Evolutionary conservation across 495 filamentous ascomycete genomes (phyloP), one percentile per base, ranked within the genome.

Genomic region (Penicillium nucicola): DNA sequence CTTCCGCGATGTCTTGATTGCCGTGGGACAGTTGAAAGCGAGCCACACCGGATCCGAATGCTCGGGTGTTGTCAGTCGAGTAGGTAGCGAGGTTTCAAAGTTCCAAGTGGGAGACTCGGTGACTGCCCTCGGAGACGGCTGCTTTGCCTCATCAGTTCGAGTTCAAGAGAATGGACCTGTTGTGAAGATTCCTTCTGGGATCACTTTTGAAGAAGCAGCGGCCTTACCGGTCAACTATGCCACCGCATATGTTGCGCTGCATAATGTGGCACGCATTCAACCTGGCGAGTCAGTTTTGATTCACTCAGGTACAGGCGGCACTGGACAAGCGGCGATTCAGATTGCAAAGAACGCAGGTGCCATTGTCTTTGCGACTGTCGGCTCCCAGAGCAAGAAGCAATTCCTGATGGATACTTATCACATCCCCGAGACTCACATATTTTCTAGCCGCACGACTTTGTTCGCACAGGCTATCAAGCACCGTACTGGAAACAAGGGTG

Each of bases 281-380:
- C 12, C 36, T 10, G 36, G 36, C 9, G 36, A 39, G 17, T 50
- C 23, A n/a, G 43, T 68, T 7, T 45, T 68, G 3, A 62, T 68
- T 35, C 64, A 68, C 30, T 36, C 52, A 7, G 65, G 52, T 4
- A 46, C 60, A 4, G 55, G 65, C 22, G 56, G 53, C 1, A 72
- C 79, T 7, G 81, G 81, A 2, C 80, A 83, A 56, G 80, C 78
- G 35, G 75, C 80, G 20, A 79, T 83, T 50, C 54, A 55, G 13
- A 37, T 84, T 3, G 75, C 77, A 0, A 70, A 78, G 35, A 68
- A 71, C 62, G 47, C 74, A 13, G 77, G 75, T 6, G 77, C 78
- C 5, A 71, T 78, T 45, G 64, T 83, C 13, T 81, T 71, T 55
- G 35, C 52, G 41, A 17, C 38, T 4, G 48, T 43, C 17, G 48